Conservation (phyloP, 345 rosid species). For the Melaleuca quinquenervia region DNA sequence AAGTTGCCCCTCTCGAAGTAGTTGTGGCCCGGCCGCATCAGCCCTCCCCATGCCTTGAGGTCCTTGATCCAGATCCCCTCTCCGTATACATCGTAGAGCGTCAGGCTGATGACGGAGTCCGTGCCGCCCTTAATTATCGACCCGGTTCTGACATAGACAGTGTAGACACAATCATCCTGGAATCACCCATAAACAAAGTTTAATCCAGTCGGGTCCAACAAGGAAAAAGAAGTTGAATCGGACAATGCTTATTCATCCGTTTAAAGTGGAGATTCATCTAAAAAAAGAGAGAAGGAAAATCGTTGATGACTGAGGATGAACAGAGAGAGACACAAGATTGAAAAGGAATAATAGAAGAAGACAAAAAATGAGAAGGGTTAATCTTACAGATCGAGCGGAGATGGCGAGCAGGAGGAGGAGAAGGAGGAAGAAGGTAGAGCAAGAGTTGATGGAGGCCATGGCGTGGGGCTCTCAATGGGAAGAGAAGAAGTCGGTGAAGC, state of each 20-base stretch:
- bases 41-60: conserved; percentile 73
- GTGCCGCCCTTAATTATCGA: conserved; percentile 78
- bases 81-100: conserved; percentile 39
- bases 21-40: conserved; percentile 62
- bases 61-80: conserved; percentile 23
- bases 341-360: not conserved
- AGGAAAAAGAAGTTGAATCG: not conserved
- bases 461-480: not conserved
- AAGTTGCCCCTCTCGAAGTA: conserved; percentile 89
- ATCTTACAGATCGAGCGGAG: not conserved
- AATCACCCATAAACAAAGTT: not conserved
- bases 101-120: conserved; percentile 50
- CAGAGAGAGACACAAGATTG: not conserved
- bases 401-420: not conserved
- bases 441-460: not conserved
- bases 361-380: not conserved
- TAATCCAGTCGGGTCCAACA: not conserved
- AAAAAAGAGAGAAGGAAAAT: not conserved
- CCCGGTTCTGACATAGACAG: conserved; percentile 63
- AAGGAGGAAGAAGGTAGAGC: not conserved
- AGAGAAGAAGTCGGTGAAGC: not conserved
- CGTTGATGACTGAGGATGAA: not conserved
- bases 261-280: not conserved
- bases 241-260: not conserved
- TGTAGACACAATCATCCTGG: conserved; percentile 59